Evolutionary conservation across 2,329 filamentous ascomycete genomes (phyloP).

Genomic region (Aureobasidium sp.): DNA sequence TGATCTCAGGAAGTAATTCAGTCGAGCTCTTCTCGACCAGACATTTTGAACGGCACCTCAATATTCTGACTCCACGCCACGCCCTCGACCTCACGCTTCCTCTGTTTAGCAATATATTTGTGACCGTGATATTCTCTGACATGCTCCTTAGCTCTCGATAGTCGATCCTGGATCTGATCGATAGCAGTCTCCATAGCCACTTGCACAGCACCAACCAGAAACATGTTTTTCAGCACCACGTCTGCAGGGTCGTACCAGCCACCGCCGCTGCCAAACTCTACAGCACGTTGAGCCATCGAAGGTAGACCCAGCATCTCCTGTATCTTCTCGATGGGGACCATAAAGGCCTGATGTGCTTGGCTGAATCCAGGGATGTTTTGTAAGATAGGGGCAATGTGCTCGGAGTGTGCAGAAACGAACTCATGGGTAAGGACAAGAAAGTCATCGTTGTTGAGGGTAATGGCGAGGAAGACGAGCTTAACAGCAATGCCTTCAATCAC

Average conservation of each 20-base stretch:
- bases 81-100: background rate
- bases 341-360: background rate
- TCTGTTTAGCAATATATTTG: background rate
- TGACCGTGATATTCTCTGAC: background rate
- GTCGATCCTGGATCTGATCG: background rate
- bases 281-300: background rate
- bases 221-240: constrained; percentile 11
- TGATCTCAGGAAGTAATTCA: background rate
- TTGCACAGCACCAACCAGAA: constrained; percentile 6
- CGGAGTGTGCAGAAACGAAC: background rate
- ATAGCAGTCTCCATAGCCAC: background rate
- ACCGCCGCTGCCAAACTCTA: background rate
- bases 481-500: constrained; percentile 1
- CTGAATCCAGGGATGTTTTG: background rate
- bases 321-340: background rate
- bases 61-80: background rate
- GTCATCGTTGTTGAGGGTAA: constrained; percentile 8
- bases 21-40: background rate
- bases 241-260: constrained; percentile 1
- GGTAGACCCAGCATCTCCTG: background rate
- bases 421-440: constrained; percentile 7
- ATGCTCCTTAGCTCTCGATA: background rate
- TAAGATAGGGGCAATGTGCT: background rate
- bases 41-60: background rate
- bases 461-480: constrained; percentile 3